Evolutionary conservation across 2,329 filamentous ascomycete genomes (phyloP), one percentile per base, ranked within the genome.

Genomic region (Calonectria pteridis): DNA sequence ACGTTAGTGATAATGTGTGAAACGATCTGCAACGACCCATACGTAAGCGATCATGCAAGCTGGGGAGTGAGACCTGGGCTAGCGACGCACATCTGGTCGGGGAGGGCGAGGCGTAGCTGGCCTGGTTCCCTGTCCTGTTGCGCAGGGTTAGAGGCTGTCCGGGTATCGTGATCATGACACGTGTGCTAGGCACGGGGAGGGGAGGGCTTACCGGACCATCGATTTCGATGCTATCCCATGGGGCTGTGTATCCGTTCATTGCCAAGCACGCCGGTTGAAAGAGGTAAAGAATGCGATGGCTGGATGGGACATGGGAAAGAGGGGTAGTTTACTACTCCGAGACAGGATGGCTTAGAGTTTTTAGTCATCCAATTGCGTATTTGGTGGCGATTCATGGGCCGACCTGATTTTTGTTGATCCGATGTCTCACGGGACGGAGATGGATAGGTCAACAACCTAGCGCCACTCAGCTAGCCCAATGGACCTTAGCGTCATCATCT

Each of bases 381-480:
- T 11, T 40, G 16, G 50, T 26, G 35, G 13, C 33, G 33, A 40
- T 20, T 40, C 55, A 62, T 62, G 20, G 20, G 31, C 29, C 33
- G 10, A 26, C 53, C 23, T 37, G 55, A 62, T 62, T 62, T 40
- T 40, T 62, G 26, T 62, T 62, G 55, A 62, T 62, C 55, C 55
- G 55, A 28, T 62, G 55, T 62, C 55, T 62, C 33, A 40, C 23
- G 9, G 18, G 55, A 62, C 55, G 55, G 55, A 62, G 55, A 62
- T 40, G 55, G 55, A 62, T 62, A 40, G 55, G 55, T 29, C 55
- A 35, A 16, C 6, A 28, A 23, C 35, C 55, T 62, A 40, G n/a
- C 55, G 55, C n/a, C 33, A 40, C 33, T 62, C 33, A 23, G 14
- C 55, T 40, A 37, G 33, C 55, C 55, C 14, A 62, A 62, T 37